Evolutionary conservation across 805 yeast species (phyloP).

Genomic region (Pichia heedii): DNA sequence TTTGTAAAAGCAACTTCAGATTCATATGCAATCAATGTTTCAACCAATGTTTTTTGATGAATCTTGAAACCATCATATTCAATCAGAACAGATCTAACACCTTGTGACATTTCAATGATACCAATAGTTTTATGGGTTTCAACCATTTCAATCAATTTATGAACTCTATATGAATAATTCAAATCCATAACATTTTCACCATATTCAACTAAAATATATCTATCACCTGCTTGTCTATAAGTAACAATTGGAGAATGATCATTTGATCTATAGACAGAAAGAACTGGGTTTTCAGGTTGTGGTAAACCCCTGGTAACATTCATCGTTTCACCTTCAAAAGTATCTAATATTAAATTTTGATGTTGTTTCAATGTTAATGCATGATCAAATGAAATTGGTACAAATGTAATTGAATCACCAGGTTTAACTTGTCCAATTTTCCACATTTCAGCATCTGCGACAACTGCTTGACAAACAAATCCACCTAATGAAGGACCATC

Average conservation of each 20-base stretch:
- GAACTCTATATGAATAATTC: constrained; percentile 76
- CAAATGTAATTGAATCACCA: constrained; percentile 76
- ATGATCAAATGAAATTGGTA: constrained; percentile 59
- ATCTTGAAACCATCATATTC: constrained; percentile 64
- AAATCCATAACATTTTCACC: constrained; percentile 86
- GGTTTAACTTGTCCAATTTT: constrained; percentile 97
- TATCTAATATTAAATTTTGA: constrained; percentile 49
- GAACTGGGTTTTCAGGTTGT: constrained; percentile 59
- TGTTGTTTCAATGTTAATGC: constrained; percentile 56
- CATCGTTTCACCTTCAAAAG: constrained; percentile 34
- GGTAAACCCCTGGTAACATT: constrained; percentile 27
- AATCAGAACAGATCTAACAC: constrained; percentile 89
- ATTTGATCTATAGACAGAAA: constrained; percentile 41
- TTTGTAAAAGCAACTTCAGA: constrained; percentile 61
- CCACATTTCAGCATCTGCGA: constrained; percentile 95
- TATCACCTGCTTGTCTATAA: constrained; percentile 95
- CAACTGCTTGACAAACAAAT: constrained; percentile 93
- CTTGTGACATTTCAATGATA: constrained; percentile 92
- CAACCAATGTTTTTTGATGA: constrained; percentile 53
- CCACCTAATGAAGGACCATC: constrained; percentile 99
- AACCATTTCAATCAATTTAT: constrained; percentile 70
- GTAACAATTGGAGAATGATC: constrained; percentile 58
- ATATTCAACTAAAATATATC: constrained; percentile 84
- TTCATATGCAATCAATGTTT: constrained; percentile 65
- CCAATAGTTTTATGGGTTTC: constrained; percentile 59